Evolutionary conservation across 2,329 filamentous ascomycete genomes (phyloP).

Genomic region (Fusarium avenaceum): DNA sequence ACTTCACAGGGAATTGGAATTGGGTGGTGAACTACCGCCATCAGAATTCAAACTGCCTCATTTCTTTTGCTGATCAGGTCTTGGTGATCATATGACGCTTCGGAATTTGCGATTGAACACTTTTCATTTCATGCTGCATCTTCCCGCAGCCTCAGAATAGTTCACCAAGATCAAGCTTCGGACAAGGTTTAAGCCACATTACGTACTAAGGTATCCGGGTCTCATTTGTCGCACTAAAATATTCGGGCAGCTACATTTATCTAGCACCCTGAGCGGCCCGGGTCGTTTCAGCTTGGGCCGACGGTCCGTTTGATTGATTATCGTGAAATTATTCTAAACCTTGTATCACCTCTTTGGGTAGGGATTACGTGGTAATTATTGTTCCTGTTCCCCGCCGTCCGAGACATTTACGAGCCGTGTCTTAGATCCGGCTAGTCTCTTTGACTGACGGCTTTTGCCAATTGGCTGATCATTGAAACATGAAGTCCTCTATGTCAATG

Average conservation of each 20-base stretch:
- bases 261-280: background rate
- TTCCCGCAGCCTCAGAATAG: background rate
- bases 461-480: background rate
- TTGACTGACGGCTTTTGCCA: rapidly evolving
- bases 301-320: background rate
- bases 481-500: background rate
- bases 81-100: background rate
- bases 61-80: background rate
- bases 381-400: background rate
- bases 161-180: too few relatives aligned
- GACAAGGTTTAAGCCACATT: too few relatives aligned
- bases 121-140: background rate
- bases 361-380: background rate
- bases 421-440: background rate
- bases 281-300: background rate
- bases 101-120: too few relatives aligned
- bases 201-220: background rate
- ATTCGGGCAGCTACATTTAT: background rate
- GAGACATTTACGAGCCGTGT: background rate
- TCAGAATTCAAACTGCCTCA: background rate
- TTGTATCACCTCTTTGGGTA: background rate
- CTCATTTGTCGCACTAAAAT: background rate
- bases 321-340: background rate
- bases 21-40: too few relatives aligned
- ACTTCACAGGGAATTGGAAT: background rate